Conservation (phyloP, 345 rosid genomes). For the Erysimum cheiranthoides region DNA sequence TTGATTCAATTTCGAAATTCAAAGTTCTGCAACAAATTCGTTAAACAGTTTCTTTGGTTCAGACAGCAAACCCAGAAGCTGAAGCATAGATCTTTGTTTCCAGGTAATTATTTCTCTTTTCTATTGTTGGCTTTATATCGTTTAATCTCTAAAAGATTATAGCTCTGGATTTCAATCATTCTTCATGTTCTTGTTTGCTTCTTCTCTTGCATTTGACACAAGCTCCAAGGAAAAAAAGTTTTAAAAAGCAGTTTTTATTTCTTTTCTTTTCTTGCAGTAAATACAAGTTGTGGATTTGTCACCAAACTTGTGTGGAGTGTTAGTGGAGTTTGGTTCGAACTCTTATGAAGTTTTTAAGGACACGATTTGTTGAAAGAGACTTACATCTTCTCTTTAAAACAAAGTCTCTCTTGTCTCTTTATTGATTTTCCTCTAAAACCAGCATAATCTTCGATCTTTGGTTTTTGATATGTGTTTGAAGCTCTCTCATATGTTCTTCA, state of each 20-base stretch:
- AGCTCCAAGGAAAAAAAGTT: slow-evolving; percentile 8
- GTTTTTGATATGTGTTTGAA: not conserved
- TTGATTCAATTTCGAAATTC: slow-evolving; percentile 50
- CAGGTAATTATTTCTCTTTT: slow-evolving; percentile 19
- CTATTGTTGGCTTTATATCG: not conserved
- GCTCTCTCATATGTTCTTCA: slow-evolving; percentile 30
- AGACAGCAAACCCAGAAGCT: slow-evolving; percentile 19
- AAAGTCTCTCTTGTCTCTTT: slow-evolving; percentile 52
- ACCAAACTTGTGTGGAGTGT: slow-evolving; percentile 44
- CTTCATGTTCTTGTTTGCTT: not conserved
- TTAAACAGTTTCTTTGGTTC: not conserved
- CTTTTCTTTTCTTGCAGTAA: slow-evolving; percentile 19
- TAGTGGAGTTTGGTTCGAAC: slow-evolving; percentile 58
- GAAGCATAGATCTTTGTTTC: slow-evolving; percentile 35
- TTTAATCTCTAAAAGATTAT: slow-evolving; percentile 22
- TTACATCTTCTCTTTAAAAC: slow-evolving; percentile 79
- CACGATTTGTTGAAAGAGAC: slow-evolving; percentile 76
- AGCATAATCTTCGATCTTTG: slow-evolving; percentile 22
- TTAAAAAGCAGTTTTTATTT: not conserved
- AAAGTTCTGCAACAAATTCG: slow-evolving; percentile 37
- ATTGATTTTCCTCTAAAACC: slow-evolving; percentile 12
- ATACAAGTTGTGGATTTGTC: slow-evolving; percentile 34
- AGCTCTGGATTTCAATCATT: not conserved
- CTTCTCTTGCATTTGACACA: slow-evolving; percentile 28
- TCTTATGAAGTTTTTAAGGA: slow-evolving; percentile 52